Evolutionary conservation across 345 rosid genomes (phyloP), one percentile per base, ranked within the genome.

Genomic region (Sisymbrium irio): DNA sequence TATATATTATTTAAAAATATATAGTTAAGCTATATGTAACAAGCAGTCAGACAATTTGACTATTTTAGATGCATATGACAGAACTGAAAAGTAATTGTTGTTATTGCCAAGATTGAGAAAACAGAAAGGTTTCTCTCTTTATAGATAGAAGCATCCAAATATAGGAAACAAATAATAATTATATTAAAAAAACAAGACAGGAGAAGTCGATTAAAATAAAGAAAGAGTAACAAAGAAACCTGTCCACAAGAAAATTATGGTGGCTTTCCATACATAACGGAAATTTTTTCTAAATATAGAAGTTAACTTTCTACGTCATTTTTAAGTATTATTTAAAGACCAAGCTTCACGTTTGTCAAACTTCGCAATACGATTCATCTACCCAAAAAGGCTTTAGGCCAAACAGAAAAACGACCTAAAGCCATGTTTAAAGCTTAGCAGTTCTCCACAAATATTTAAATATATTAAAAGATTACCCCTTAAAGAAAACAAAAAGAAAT

Each of bases 291-390:
- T 71, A 77, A 77, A 71, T 19, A 65, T 77, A 71, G 67, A 57
- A 65, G 3, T 47, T 5, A 71, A 30, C 9, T 50, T 41, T 49
- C 9, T 65, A 27, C 47, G 12, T n/a, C 63, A 18, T 32, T 57
- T 14, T 65, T 28, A 2, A 6, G 59, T 6, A 17, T 64, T 78
- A 78, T 78, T 59, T 78, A 72, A 78, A 67, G 60, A 59, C 28
- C 73, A 72, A 49, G 51, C 36, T 59, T 59, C 17, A 50, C 59
- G 65, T 59, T 59, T 55, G 9, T 28, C 65, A 50, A 53, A 72
- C 69, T 77, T 65, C 64, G 77, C 77, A 58, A 72, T 65, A 78
- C 81, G 65, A 66, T 60, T 78, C 74, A 49, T 63, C 49, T 41
- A 58, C 51, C 63, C 1, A 66, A 47, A 49, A 44, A 51, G 73